These are phyloP conservation scores for Alliaria petiolata DNA, from an alignment of 345 rosid genomes.

Conservation along the genomic window DNA sequence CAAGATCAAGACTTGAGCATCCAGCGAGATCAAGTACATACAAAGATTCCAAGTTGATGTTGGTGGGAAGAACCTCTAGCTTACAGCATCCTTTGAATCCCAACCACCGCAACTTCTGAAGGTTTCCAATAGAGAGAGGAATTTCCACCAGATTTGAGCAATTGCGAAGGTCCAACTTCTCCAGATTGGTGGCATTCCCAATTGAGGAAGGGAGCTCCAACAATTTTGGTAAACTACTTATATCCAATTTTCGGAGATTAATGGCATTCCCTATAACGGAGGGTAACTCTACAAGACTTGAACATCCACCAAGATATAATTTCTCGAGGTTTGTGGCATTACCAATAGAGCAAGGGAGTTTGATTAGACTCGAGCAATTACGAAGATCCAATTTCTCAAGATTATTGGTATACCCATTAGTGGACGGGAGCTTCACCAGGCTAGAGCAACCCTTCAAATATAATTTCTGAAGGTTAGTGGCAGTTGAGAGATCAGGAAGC, in stretches of 20 bases:
- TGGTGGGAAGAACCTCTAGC: not conserved
- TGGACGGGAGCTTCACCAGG: not conserved
- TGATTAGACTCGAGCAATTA: not conserved
- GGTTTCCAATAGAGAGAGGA: not conserved
- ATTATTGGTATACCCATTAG: not conserved
- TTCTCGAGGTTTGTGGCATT: not conserved
- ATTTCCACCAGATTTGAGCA: not conserved
- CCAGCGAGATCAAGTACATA: accelerated
- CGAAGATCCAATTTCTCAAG: not conserved
- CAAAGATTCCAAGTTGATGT: constrained; percentile 9
- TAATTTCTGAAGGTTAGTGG: not conserved
- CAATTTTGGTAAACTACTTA: not conserved
- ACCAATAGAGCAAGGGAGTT: not conserved
- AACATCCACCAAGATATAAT: not conserved
- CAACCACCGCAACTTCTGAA: not conserved
- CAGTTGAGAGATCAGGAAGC: constrained; percentile 6
- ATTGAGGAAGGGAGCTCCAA: not conserved
- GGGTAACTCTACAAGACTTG: not conserved
- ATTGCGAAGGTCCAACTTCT: not conserved
- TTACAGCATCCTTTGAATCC: not conserved
- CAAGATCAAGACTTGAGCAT: not conserved
- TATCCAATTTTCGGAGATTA: not conserved
- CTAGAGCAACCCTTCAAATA: accelerated
- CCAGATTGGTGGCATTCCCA: not conserved
- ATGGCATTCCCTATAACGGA: not conserved